phyloP scores from a whole-genome alignment of 768 basidiomycete species.

The Trametes cingulata region DNA sequence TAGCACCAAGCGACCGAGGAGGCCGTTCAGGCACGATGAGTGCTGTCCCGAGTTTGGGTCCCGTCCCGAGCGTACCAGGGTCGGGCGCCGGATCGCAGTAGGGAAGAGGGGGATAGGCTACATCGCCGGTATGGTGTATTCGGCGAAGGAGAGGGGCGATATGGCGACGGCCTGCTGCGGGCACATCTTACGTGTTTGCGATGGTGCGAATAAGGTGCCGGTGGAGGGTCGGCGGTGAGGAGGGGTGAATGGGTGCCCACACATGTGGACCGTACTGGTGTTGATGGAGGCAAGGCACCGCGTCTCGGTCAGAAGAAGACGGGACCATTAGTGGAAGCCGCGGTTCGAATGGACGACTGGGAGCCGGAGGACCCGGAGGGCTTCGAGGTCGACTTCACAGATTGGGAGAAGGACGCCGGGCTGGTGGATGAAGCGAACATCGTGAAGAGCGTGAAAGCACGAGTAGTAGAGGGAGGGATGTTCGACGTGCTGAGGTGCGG shows the following conservation, averaged over 20 bases:
- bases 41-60: too few species aligned
- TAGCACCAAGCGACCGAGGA: too few species aligned
- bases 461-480: not conserved
- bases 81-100: too few species aligned
- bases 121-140: too few species aligned
- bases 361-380: constrained; percentile 14
- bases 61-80: too few species aligned
- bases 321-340: constrained; percentile 12
- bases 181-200: too few species aligned
- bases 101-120: too few species aligned
- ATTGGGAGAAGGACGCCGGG: constrained; percentile 12
- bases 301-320: constrained; percentile 16
- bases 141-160: too few species aligned
- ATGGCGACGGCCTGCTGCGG: too few species aligned
- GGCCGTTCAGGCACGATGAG: too few species aligned
- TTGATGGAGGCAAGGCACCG: not conserved
- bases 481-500: not conserved
- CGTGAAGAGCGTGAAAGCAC: not conserved
- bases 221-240: not conserved
- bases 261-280: not conserved
- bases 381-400: constrained; percentile 15
- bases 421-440: constrained; percentile 7
- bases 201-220: not conserved
- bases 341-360: constrained; percentile 9
- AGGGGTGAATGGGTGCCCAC: not conserved